Evolutionary conservation across 2,329 filamentous ascomycete genomes (phyloP), one percentile per base, ranked within the genome.

Genomic region (Purpureocillium lavendulum): DNA sequence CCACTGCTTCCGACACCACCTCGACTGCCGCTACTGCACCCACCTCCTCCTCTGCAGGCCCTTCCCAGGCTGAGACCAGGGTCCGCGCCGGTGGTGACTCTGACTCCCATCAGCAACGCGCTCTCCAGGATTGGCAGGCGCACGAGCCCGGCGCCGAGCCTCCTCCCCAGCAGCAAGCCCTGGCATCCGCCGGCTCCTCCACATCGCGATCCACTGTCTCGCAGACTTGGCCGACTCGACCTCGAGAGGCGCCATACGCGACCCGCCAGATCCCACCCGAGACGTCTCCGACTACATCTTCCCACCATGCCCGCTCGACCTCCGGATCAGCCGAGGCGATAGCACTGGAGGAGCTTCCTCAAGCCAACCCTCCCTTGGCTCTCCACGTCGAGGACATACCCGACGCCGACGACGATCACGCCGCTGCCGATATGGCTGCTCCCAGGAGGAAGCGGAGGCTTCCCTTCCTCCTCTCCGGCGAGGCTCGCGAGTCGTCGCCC

Each of bases 401-500:
- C 13, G 33, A 13, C 11, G 33, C 11, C 12, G 32, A 18, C 9
- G 32, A 10, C 32, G 32, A 33, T 37, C 42, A 26, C 15, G 21
- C 17, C 13, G 32, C 39, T 34, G 40, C 33, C 30, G 41, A 45
- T 51, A 64, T 62, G 60, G 52, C 59, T 35, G 57, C 56, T 41
- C 61, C 56, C 45, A 59, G 54, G 47, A 59, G 59, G 33, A 26
- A 26, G 21, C 21, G 21, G 21, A 5, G 21, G 21, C 21, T 26
- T 26, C 61, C 64, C 21, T 59, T 63, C 38, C 55, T 64, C 40
- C 54, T 46, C 40, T 54, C 55, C 30, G 49, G 45, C 41, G 48
- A 52, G 39, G 50, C 49, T 36, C 46, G 46, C 33, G 54, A 58
- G 32, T 49, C 57, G 18, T 56, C 55, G 14, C 58, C 59, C 3